A percentile compares a stretch with the other conserved stretches of the same genome.
Conservation (phyloP, 176 grass and related monocot species). For the Avena insularis region DNA sequence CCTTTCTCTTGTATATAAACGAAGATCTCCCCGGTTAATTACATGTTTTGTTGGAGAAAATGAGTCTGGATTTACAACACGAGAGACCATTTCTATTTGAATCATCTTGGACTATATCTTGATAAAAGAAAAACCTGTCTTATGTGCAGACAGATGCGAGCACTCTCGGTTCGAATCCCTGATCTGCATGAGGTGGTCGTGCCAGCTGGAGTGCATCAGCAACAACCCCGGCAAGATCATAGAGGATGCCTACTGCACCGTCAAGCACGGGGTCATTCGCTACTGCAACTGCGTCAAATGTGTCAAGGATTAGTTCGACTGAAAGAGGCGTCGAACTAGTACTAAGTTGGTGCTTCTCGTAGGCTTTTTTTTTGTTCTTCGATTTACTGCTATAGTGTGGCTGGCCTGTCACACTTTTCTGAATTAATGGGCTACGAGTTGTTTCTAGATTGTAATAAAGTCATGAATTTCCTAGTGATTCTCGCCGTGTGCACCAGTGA, state of each 20-base stretch:
- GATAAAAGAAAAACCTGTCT: not conserved
- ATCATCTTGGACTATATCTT: not conserved
- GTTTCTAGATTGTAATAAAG: no score
- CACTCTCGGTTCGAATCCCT: not conserved
- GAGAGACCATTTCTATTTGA: not conserved
- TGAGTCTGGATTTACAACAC: not conserved
- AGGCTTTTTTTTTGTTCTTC: no score
- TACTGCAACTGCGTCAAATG: not conserved
- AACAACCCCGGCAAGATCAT: not conserved
- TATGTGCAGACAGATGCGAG: not conserved
- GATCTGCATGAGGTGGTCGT: slow-evolving; percentile 7
- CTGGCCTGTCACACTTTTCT: no score
- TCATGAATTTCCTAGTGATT: no score
- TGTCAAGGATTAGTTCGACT: not conserved
- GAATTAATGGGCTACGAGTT: no score
- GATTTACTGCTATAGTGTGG: no score
- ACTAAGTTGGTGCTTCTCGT: not conserved
- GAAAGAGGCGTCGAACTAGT: not conserved
- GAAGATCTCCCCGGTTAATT: not conserved
- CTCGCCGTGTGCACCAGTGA: no score
- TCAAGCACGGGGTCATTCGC: not conserved
- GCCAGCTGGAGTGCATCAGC: not conserved
- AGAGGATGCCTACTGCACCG: not conserved
- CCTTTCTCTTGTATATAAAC: not conserved
- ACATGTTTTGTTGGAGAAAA: not conserved